A percentile compares a stretch with the other conserved stretches of the same genome.
Conservation (phyloP, 2,329 filamentous ascomycete genomes). For the Spiromastix sp. region DNA sequence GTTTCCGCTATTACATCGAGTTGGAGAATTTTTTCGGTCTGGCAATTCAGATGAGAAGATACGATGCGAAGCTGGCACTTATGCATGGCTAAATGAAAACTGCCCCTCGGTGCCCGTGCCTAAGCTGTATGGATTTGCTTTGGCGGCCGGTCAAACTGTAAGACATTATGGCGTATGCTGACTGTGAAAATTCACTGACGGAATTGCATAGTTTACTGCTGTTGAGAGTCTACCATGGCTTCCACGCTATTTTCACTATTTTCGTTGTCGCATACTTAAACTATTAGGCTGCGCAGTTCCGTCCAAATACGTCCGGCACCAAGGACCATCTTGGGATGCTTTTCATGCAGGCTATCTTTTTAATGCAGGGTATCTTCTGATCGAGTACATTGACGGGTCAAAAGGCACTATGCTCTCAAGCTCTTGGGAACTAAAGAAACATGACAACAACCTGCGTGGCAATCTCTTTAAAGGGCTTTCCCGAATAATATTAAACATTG, state of each 20-base stretch:
- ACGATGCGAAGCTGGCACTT: conserved; percentile 7
- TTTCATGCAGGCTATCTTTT: conserved; percentile 10
- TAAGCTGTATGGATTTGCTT: conserved; percentile 11
- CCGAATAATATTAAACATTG: conserved; percentile 12
- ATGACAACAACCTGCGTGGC: conserved; percentile 10
- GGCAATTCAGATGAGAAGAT: conserved; percentile 9
- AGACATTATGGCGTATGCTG: background rate
- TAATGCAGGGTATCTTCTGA: conserved; percentile 10
- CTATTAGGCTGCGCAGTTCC: conserved; percentile 3
- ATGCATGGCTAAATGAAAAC: conserved; percentile 7
- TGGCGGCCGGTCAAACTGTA: conserved; percentile 11
- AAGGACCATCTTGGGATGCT: background rate
- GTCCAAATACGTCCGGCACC: conserved; percentile 3
- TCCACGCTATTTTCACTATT: conserved; percentile 1
- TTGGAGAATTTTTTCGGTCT: conserved; percentile 7
- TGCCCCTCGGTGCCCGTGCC: conserved; percentile 11
- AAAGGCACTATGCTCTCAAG: conserved; percentile 14
- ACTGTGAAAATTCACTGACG: background rate
- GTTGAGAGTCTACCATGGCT: conserved; percentile 4
- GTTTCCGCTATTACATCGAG: conserved; percentile 6
- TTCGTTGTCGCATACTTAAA: conserved; percentile 3
- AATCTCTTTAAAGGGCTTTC: conserved; percentile 15
- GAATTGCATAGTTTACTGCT: conserved; percentile 4
- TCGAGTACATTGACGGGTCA: conserved; percentile 12
- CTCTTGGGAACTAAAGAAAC: conserved; percentile 9